phyloP scores from a whole-genome alignment of 2,329 filamentous ascomycete genomes.

The Verticillium zaregamsianum region DNA sequence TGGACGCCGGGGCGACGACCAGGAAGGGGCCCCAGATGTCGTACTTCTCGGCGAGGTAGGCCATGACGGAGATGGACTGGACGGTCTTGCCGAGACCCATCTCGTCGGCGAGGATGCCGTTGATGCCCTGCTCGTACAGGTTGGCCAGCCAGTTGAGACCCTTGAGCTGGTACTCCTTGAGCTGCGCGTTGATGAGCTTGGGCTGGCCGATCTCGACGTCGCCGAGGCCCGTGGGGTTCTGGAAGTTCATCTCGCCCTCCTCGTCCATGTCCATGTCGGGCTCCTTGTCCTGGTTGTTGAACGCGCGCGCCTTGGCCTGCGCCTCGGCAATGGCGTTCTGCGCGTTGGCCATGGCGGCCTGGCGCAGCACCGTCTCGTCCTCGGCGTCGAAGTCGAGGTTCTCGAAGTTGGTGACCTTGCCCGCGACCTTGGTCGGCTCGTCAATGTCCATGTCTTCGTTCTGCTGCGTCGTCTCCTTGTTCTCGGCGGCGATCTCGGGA shows the following conservation, averaged over 20 bases:
- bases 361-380: constrained; percentile 75
- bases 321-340: constrained; percentile 94
- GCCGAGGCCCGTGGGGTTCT: constrained; percentile 92
- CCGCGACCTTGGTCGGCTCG: constrained; percentile 49
- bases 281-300: constrained; percentile 64
- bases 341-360: constrained; percentile 90
- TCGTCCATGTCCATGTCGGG: constrained; percentile 69
- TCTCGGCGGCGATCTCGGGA: constrained; percentile 60
- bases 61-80: constrained; percentile 99
- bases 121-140: constrained; percentile 98
- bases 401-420: constrained; percentile 89
- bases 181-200: constrained; percentile 84
- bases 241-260: constrained; percentile 98
- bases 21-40: constrained; percentile 98
- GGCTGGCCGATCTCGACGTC: constrained; percentile 94
- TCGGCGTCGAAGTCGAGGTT: constrained; percentile 94
- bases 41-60: constrained; percentile 93
- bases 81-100: constrained; percentile 99
- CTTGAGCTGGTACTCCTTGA: constrained; percentile 99
- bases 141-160: constrained; percentile 99
- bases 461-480: constrained; percentile 35
- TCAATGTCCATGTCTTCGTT: constrained; percentile 41
- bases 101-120: constrained; percentile 96
- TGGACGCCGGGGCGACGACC: constrained; percentile 93
- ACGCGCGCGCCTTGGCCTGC: constrained; percentile 85